Evolutionary conservation across 768 basidiomycete genomes (phyloP), one percentile per base, ranked within the genome.

Genomic region (Sporobolomyces pararoseus): DNA sequence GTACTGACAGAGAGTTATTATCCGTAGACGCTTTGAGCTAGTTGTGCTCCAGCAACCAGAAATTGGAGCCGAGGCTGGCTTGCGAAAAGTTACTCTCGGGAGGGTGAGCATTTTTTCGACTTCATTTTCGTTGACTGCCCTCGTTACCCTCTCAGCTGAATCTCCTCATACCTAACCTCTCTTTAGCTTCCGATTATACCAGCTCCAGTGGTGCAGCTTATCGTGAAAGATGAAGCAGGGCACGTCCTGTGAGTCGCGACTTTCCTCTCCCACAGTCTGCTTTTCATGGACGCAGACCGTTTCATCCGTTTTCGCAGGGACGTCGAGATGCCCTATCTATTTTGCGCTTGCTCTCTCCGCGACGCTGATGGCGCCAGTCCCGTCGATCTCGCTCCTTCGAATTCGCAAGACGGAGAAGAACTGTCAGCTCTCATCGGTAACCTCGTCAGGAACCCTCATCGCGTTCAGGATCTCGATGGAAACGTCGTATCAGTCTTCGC

Each of bases 41-140:
- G 87, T 89, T 77, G 86, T 94, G 68, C 84, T 92, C 32, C 92
- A 96, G 76, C 88, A 93, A 68, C 92, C 92, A 14, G 83, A 85
- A 72, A 84, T 84, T 70, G 87, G 89, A 32, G 90, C 92, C 47
- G 90, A 90, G 78, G 92, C 91, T 79, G 88, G 89, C 0, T 2
- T 60, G 29, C 32, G 46, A 6, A 63, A 42, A 21, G 52, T 57
- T 49, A 67, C 72, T 13, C 37, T 73, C 3, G 68, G 72, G 23
- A 49, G 72, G 37, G 72, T 70, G 47, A 53, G 72, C 21, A 7
- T 9, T 9, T 6, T 23, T 14, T 12, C 7, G 25, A 12, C 39
- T 17, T 9, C 17, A 17, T 42, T 42, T 9, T 42, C 9, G 39
- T 42, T 47, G 39, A 10, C 39, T 42, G 9, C 46, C 46, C 46